Conservation (phyloP, 140 eudicot species). For the Erigeron philadelphicus region DNA sequence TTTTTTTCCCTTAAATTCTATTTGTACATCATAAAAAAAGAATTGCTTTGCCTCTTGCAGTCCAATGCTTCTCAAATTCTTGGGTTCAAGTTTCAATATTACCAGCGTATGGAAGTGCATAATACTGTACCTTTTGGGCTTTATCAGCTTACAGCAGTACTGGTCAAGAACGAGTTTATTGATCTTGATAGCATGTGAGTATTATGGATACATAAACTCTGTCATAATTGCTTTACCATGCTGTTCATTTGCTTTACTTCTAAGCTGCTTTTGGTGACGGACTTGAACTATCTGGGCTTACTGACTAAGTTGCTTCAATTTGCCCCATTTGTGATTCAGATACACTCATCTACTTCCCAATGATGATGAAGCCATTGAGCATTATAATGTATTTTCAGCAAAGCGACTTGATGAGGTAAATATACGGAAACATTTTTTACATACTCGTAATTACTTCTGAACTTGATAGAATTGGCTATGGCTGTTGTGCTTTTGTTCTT, state of each 20-base stretch:
- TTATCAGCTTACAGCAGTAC: slow-evolving; percentile 84
- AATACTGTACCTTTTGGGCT: slow-evolving; percentile 72
- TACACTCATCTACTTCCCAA: slow-evolving; percentile 88
- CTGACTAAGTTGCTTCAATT: slow-evolving; percentile 10
- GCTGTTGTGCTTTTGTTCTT: not conserved
- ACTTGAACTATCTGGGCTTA: not conserved
- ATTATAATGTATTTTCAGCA: slow-evolving; percentile 54
- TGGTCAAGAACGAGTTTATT: slow-evolving; percentile 70
- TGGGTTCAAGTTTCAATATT: slow-evolving; percentile 91
- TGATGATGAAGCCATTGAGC: slow-evolving; percentile 92
- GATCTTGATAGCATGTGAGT: slow-evolving; percentile 95
- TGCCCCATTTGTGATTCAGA: slow-evolving; percentile 39
- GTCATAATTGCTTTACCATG: not conserved
- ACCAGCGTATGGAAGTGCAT: slow-evolving; percentile 80
- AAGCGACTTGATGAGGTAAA: slow-evolving; percentile 94
- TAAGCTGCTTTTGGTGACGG: no score
- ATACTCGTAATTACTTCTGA: not conserved
- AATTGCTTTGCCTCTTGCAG: slow-evolving; percentile 47
- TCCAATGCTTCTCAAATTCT: slow-evolving; percentile 96
- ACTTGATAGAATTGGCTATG: slow-evolving; percentile 2
- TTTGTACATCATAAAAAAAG: not conserved
- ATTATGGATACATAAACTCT: slow-evolving; percentile 4
- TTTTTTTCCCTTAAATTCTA: slow-evolving; percentile 17
- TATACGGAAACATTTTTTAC: not conserved
- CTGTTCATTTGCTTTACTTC: not conserved